phyloP scores from a whole-genome alignment of 1,139 yeast genomes.

The Tardiomyces digboiensis region DNA sequence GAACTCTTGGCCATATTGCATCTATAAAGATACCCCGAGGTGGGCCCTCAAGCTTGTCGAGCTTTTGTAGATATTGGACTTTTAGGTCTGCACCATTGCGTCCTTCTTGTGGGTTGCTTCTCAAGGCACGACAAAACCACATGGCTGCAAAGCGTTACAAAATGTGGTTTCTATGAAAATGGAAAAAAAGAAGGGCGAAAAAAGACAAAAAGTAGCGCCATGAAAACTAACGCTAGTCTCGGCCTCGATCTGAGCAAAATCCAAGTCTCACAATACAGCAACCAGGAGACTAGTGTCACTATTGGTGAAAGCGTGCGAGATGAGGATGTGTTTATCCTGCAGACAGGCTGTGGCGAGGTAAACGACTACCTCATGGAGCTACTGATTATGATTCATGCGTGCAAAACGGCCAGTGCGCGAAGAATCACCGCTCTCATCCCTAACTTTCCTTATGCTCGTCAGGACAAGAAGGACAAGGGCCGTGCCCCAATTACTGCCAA shows the following conservation, averaged over 20 bases:
- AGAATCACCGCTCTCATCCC: slow-evolving; percentile 94
- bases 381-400: slow-evolving; percentile 86
- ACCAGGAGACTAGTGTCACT: slow-evolving; percentile 80
- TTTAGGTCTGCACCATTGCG: no score
- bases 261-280: slow-evolving; percentile 36
- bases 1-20: no score
- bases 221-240: slow-evolving; percentile 16
- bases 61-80: no score
- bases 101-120: no score
- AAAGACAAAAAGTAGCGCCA: neutral
- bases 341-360: slow-evolving; percentile 82
- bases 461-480: slow-evolving; percentile 92
- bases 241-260: slow-evolving; percentile 32
- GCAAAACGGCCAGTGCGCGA: slow-evolving; percentile 91
- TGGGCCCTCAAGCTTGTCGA: no score
- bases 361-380: slow-evolving; percentile 85
- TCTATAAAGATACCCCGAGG: no score
- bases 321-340: slow-evolving; percentile 82
- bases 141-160: no score
- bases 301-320: slow-evolving; percentile 95
- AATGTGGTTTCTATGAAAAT: no score
- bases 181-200: neutral
- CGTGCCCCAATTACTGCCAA: slow-evolving; percentile 97
- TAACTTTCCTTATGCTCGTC: slow-evolving; percentile 96
- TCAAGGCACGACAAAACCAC: no score